phyloP scores from a whole-genome alignment of 768 basidiomycete species.

The Chalciporus pseudorubinellus region DNA sequence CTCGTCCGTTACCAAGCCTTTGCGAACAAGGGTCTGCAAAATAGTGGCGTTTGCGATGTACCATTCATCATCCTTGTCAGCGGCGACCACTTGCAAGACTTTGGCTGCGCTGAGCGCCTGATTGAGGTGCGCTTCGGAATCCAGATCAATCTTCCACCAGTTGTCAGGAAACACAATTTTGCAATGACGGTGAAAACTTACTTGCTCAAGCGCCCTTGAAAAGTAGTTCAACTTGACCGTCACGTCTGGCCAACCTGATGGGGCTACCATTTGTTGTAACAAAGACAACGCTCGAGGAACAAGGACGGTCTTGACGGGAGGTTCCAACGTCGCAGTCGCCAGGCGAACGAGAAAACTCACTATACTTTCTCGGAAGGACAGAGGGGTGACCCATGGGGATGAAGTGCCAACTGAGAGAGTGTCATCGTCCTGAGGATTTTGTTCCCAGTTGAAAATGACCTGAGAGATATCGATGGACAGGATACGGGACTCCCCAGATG shows the following conservation, averaged over 20 bases:
- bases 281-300: constrained; percentile 63
- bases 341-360: constrained; percentile 95
- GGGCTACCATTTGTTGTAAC: constrained; percentile 76
- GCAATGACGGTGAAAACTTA: constrained; percentile 31
- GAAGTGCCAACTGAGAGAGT: constrained; percentile 23
- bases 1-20: constrained; percentile 82
- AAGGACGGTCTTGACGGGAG: constrained; percentile 40
- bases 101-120: constrained; percentile 81
- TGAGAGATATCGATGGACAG: constrained; percentile 90
- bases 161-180: constrained; percentile 6
- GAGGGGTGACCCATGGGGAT: constrained; percentile 67
- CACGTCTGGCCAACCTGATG: constrained; percentile 87
- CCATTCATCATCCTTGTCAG: constrained; percentile 84
- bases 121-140: constrained; percentile 57
- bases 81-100: constrained; percentile 81
- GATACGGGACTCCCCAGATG: constrained; percentile 76
- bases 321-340: constrained; percentile 62
- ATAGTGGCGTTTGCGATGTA: constrained; percentile 65
- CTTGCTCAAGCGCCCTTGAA: constrained; percentile 78
- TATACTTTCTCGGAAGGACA: constrained; percentile 82
- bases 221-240: constrained; percentile 91
- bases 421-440: constrained; percentile 43
- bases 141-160: constrained; percentile 62
- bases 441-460: constrained; percentile 93
- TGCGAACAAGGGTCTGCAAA: constrained; percentile 82